Base-by-base conservation (phyloP, 176 grass and related monocot species). In the Aegilops speltoides region DNA sequence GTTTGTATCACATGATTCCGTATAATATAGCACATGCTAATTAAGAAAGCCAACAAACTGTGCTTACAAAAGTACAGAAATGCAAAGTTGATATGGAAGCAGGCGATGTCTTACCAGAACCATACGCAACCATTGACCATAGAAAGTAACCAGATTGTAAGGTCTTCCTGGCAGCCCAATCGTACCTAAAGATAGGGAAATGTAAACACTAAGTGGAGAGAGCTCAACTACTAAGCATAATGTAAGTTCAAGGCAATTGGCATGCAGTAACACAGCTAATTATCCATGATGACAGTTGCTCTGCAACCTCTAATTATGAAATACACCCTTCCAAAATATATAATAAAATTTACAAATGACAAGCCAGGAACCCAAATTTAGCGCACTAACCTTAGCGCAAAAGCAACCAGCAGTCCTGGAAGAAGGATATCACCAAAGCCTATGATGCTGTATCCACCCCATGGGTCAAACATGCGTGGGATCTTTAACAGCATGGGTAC, bases 401-500 rank as follows among this genome's bases (percentile, higher is more conserved):
- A 99, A 66, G 92, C 97, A 88, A 99, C 84, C 79, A 99, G 82
- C 73, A 99, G 82, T 22, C 97, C 97, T 82, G 97, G 97, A 87
- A 99, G 90, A 86, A 99, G 92, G 87, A 99, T 99, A 86, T 99
- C 97, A 62, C 97, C 97, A 85, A 99, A 99, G 37, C 97, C 94
- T 57, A 99, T 99, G 37, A 99, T 99, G 84, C 94, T 99, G 90
- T 90, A 99, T 61, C 94, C 97, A 45, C 97, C 97, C 97, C 97
- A 99, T 82, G 97, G 97, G 82, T 99, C 97, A 89, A 96, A 99
- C 92, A 99, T 92, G 25, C 97, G 82, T 66, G 97, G 97, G 29
- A 99, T 99, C 78, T 99, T 99, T 10, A 99, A 86, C 20, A 99
- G 79, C 97, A 99, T 99, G 65, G 97, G 94, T 20, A 99, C 94